Conservation (phyloP, 2,329 filamentous ascomycete genomes). For the Chalara sp. region DNA sequence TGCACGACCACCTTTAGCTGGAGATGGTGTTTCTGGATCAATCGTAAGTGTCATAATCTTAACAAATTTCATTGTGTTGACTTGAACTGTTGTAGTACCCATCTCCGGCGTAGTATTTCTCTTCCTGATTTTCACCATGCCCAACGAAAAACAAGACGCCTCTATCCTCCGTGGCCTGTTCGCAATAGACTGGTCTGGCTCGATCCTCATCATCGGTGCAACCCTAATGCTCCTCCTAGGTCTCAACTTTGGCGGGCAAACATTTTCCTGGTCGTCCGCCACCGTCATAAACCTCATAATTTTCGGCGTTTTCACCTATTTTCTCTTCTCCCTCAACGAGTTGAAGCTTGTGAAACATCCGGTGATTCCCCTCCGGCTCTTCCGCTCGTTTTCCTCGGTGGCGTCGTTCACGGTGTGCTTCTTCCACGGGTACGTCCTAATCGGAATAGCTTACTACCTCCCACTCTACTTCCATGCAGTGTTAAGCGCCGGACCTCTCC, state of each 20-base stretch:
- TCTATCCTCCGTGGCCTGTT: constrained; percentile 47
- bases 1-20: constrained; percentile 27
- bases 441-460: constrained; percentile 16
- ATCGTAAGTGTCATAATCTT: not conserved
- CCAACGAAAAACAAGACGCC: not conserved
- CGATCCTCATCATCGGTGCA: constrained; percentile 54
- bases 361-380: constrained; percentile 67
- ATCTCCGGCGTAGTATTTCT: not conserved
- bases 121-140: not conserved
- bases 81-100: not conserved
- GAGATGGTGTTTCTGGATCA: constrained; percentile 40
- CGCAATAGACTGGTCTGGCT: constrained; percentile 52
- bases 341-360: constrained; percentile 65
- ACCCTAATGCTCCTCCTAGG: constrained; percentile 67
- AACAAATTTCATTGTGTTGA: not conserved
- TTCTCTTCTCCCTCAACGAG: constrained; percentile 59
- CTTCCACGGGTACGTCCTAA: constrained; percentile 54
- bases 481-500: constrained; percentile 42
- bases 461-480: constrained; percentile 68
- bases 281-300: constrained; percentile 38
- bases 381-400: constrained; percentile 58
- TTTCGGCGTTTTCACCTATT: constrained; percentile 52
- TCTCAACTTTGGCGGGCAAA: constrained; percentile 72
- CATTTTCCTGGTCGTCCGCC: constrained; percentile 44
- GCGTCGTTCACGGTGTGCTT: constrained; percentile 63